phyloP scores from a whole-genome alignment of 1,139 yeast genomes.

The Nadsonia starkeyi-henricii region DNA sequence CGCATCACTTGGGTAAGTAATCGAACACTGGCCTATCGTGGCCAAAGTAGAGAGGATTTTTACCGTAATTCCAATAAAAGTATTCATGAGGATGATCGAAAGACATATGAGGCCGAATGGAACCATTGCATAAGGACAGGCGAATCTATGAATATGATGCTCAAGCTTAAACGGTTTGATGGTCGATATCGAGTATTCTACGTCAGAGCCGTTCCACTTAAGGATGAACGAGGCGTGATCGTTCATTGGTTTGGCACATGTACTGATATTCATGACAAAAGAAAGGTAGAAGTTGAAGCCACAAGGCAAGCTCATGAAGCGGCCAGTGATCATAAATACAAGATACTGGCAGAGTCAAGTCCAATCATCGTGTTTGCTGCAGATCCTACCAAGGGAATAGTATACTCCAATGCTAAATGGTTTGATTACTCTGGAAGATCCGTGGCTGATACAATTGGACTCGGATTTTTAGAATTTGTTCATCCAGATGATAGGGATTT shows the following conservation, averaged over 20 bases:
- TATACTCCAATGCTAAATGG: conserved; percentile 25
- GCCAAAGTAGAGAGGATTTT: conserved; percentile 20
- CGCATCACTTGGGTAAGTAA: conserved; percentile 24
- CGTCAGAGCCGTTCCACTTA: conserved; percentile 22
- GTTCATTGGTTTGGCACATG: conserved; percentile 25
- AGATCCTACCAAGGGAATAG: conserved; percentile 19
- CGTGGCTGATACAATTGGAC: conserved; percentile 19
- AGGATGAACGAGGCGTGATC: conserved; percentile 21
- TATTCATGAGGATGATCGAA: conserved; percentile 22
- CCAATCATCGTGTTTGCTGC: conserved; percentile 25
- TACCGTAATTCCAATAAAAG: conserved; percentile 15
- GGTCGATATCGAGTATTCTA: conserved; percentile 21
- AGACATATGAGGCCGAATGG: conserved; percentile 17
- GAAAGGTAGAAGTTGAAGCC: conserved; percentile 21
- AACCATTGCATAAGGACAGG: conserved; percentile 19
- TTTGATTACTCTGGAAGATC: conserved; percentile 21
- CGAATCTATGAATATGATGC: conserved; percentile 19
- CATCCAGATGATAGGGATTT: conserved; percentile 8
- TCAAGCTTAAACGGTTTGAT: conserved; percentile 23
- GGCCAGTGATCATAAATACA: conserved; percentile 23
- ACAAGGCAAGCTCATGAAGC: conserved; percentile 19
- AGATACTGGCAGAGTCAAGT: conserved; percentile 23
- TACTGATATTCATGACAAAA: conserved; percentile 25
- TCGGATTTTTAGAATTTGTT: conserved; percentile 11
- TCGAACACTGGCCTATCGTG: conserved; percentile 22